Percentiles rank a stretch among this genome's conserved stretches.
phyloP scores from a whole-genome alignment of 371 early-diverging fungal genomes.

The Syncephalastrum monosporum region DNA sequence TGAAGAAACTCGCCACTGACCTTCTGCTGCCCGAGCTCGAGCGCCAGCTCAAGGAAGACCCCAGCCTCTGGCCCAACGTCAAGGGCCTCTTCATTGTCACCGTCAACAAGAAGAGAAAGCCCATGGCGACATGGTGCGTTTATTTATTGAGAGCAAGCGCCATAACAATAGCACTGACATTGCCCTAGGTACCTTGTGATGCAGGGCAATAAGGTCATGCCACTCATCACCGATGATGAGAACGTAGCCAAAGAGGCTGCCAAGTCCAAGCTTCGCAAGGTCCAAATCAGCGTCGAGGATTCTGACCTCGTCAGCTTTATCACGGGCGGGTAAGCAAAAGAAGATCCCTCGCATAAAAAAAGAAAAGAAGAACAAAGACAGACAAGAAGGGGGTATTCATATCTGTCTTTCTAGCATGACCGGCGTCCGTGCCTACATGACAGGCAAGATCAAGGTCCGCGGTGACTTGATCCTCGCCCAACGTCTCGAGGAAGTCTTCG shows the following conservation, averaged over 20 bases:
- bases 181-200: constrained; percentile 35
- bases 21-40: constrained; percentile 44
- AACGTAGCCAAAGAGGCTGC: constrained; percentile 19
- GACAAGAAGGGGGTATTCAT: neutral
- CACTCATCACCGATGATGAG: constrained; percentile 34
- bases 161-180: neutral
- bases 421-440: constrained; percentile 48
- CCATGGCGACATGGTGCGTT: neutral
- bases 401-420: constrained; percentile 26
- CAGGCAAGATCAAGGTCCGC: constrained; percentile 40
- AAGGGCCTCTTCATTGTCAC: constrained; percentile 45
- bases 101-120: constrained; percentile 35
- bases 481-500: constrained; percentile 44
- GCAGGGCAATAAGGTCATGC: constrained; percentile 36
- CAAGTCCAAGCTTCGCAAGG: constrained; percentile 27
- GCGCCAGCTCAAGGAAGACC: constrained; percentile 38
- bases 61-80: constrained; percentile 40
- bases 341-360: no score
- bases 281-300: constrained; percentile 41
- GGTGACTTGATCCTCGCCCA: constrained; percentile 49
- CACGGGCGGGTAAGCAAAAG: constrained; percentile 36
- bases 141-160: neutral
- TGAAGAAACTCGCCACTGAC: constrained; percentile 16
- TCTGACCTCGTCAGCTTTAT: constrained; percentile 40
- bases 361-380: no score